Conservation (phyloP, 495 filamentous ascomycete genomes). For the Podospora sp. region DNA sequence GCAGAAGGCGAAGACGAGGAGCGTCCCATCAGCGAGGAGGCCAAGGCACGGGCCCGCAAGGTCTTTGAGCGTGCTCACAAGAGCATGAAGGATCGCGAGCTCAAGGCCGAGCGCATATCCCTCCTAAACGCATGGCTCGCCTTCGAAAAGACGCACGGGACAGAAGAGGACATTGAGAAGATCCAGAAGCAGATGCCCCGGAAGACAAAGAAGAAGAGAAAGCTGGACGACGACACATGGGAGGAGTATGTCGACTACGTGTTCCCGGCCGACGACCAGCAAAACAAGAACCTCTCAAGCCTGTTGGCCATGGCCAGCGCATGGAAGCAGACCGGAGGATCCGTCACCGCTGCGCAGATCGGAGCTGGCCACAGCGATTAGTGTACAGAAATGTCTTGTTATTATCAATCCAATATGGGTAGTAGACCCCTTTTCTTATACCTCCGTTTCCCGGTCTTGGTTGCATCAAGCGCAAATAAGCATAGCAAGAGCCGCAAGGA, state of each 20-base stretch:
- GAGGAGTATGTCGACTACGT: conserved; percentile 98
- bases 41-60: conserved; percentile 76
- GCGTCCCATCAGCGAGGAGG: conserved; percentile 74
- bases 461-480: neutral
- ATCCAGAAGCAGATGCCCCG: conserved; percentile 93
- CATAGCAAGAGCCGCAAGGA: neutral
- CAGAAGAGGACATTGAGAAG: conserved; percentile 74
- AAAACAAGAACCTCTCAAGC: conserved; percentile 79
- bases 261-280: conserved; percentile 94
- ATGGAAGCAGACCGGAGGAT: conserved; percentile 75
- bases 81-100: conserved; percentile 86
- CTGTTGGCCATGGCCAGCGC: conserved; percentile 80
- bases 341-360: conserved; percentile 20
- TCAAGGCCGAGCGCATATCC: conserved; percentile 91
- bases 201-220: conserved; percentile 90
- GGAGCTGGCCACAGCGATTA: neutral
- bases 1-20: conserved; percentile 58
- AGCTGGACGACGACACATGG: conserved; percentile 90
- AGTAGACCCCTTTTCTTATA: neutral
- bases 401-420: neutral
- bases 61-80: conserved; percentile 87
- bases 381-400: neutral
- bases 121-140: conserved; percentile 88
- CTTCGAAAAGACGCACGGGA: conserved; percentile 86
- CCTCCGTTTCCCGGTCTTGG: neutral